A percentile compares a stretch with the other conserved stretches of the same genome.
Conservation (phyloP, 169 alveolate genomes). For the Blepharisma undulans region DNA sequence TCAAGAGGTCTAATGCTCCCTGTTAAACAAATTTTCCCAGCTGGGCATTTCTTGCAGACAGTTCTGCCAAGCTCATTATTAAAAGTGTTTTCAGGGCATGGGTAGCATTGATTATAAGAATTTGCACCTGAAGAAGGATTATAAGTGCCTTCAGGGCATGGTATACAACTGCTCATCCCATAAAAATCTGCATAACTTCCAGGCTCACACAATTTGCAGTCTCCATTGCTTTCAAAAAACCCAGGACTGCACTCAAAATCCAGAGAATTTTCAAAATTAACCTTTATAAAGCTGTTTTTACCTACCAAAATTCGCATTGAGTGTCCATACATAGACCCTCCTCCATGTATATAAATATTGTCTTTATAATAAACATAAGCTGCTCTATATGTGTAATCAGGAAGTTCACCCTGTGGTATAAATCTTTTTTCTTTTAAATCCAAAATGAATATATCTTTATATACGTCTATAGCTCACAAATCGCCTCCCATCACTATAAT, state of each 20-base stretch:
- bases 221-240: not conserved
- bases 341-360: slow-evolving; percentile 12
- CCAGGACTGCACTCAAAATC: slow-evolving; percentile 21
- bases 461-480: not conserved
- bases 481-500: not conserved
- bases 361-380: slow-evolving; percentile 3
- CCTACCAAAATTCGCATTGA: not conserved
- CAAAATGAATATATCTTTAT: not conserved
- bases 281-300: not conserved
- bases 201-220: not conserved
- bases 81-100: slow-evolving; percentile 34
- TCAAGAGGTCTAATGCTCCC: not conserved
- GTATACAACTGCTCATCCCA: not conserved
- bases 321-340: not conserved
- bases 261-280: not conserved
- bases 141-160: slow-evolving; percentile 14
- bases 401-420: not conserved
- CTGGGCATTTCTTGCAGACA: not conserved
- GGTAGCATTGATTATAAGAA: slow-evolving; percentile 2
- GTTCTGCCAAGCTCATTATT: not conserved
- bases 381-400: not conserved
- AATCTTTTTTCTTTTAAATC: not conserved
- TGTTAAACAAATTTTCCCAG: not conserved
- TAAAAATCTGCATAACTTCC: not conserved
- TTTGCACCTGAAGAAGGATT: not conserved